Base-by-base conservation (phyloP, 306 rosid species). In the Benincasa hispida region DNA sequence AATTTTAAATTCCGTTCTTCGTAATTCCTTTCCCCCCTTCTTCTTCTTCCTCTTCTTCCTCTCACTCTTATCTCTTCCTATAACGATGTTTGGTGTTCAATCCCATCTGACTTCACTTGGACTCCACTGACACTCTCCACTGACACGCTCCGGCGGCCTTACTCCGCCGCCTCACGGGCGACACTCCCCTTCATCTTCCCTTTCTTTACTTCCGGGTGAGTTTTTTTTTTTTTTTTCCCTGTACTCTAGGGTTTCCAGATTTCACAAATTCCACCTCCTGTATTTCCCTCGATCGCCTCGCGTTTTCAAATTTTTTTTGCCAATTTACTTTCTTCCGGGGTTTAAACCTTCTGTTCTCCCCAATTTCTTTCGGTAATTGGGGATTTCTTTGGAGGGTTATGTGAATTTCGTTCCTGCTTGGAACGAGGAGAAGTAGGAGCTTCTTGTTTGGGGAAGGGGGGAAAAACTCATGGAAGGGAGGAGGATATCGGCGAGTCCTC, bases 401-500 rank as follows among this genome's bases (percentile, higher is more conserved):
- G 60, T 72, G 60, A 50, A 50, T 2, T 47, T 51, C n/a, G 37
- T 12, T 50, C 27, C 28, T 72, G 22, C 21, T 72, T 48, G 63
- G n/a, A 37, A 48, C 37, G 48, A 37, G 37, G 80, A n/a, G 69
- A 27, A 78, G 48, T 17, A 30, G 62, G 32, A 25, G 45, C 10
- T 53, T 53, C 10, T 19, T 69, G 67, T 47, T 42, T 3, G 72
- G 15, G 15, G n/a, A n/a, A n/a, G 5, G n/a, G 67, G n/a, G 59
- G 56, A 10, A 68, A 30, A 61, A 27, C 56, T 63, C 70, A 92
- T 92, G 98, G 98, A 90, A 37, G 89, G 89, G 73, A 85, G 86
- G 79, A 89, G 98, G 81, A 86, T 89, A 27, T 84, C 90, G 61
- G 87, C 90, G 78, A 88, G 85, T 65, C 91, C 91, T 53, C 80